Percentiles rank a stretch among this genome's conserved stretches.
Conservation (phyloP, 495 filamentous ascomycete species). For the Extremus antarcticus region DNA sequence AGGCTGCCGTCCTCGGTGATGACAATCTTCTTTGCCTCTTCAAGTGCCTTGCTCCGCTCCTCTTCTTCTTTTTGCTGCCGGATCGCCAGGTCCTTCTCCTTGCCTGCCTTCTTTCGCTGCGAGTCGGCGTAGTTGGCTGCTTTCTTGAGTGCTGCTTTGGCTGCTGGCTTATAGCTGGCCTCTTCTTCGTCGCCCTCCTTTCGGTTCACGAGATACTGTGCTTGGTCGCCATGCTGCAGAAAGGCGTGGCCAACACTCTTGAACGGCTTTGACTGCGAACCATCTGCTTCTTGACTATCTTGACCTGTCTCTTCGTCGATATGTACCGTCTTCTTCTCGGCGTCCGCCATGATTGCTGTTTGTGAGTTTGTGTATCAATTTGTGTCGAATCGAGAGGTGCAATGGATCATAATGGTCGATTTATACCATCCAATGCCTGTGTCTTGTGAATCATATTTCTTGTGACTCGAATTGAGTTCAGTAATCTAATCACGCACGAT, state of each 20-base stretch:
- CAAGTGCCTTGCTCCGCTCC: conserved; percentile 53
- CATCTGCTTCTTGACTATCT: conserved; percentile 57
- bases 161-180: conserved; percentile 65
- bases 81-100: conserved; percentile 43
- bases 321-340: conserved; percentile 39
- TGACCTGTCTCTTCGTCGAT: conserved; percentile 68
- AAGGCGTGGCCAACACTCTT: conserved; percentile 70
- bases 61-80: conserved; percentile 63
- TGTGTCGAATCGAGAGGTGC: not conserved
- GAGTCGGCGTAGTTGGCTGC: conserved; percentile 55
- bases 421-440: not conserved
- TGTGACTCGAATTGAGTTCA: not conserved
- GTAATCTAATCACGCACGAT: too few relatives aligned
- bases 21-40: conserved; percentile 80
- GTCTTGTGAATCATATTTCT: not conserved
- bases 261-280: conserved; percentile 62
- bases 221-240: conserved; percentile 50
- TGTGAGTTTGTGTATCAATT: not conserved
- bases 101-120: conserved; percentile 38
- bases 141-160: conserved; percentile 78
- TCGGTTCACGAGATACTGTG: conserved; percentile 59
- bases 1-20: conserved; percentile 72
- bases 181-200: conserved; percentile 46
- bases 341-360: conserved; percentile 8
- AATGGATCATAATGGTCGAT: not conserved